phyloP scores from a whole-genome alignment of 2,329 filamentous ascomycete genomes.

The Cytospora piceicola region DNA sequence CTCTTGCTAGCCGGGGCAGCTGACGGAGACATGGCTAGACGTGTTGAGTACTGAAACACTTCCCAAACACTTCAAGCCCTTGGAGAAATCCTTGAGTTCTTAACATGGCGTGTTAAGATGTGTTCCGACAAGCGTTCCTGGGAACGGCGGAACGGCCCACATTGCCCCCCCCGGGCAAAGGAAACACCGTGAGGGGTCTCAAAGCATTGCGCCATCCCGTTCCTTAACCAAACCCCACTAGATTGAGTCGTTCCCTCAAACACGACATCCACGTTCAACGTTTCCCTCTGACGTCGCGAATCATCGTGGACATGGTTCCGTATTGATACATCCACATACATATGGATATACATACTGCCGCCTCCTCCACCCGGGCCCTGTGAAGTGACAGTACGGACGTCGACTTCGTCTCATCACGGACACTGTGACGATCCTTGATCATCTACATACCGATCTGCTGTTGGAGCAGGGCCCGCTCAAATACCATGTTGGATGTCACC shows the following conservation, averaged over 20 bases:
- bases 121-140: neutral
- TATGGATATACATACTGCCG: no score
- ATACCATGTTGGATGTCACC: neutral
- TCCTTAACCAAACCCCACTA: no score
- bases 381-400: neutral
- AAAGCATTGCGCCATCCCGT: neutral
- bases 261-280: neutral
- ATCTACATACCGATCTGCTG: neutral
- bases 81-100: neutral
- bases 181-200: conserved; percentile 22
- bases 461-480: neutral
- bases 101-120: neutral
- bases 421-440: neutral
- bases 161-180: conserved; percentile 21
- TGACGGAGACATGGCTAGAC: conserved; percentile 26
- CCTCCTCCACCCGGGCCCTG: neutral
- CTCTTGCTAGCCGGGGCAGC: conserved; percentile 22
- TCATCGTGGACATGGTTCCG: neutral
- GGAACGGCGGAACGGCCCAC: neutral
- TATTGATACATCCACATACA: neutral
- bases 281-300: neutral
- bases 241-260: neutral
- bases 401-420: neutral
- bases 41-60: neutral
- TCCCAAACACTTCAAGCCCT: neutral